Evolutionary conservation across 78 protist species (phyloP), one percentile per base, ranked within the genome.

Genomic region (Cavenderia fasciculata): DNA sequence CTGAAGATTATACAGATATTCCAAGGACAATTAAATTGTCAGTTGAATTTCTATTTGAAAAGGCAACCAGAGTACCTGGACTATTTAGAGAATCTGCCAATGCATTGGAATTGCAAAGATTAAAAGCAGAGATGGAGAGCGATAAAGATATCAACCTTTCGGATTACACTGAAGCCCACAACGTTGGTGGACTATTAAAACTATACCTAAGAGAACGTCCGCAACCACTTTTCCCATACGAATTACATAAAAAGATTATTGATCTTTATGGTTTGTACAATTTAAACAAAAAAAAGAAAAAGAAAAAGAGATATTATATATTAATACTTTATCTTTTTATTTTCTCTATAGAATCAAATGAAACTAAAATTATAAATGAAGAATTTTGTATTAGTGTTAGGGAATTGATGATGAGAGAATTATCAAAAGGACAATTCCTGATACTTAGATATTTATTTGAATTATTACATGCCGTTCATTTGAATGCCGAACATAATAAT

Each of bases 51-150:
- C 33, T 82, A 27, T 82, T 82, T 82, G 90, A 82, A 33, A 82
- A 82, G 19, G 69, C 62, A 36, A 38, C 66, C 40, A 65, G 38
- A 0, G 43, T 40, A 51, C 68, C 65, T 19, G 88, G 88, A 10
- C 19, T 78, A 14, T 82, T 82, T 49, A 82, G 90, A 56, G 90
- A 82, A n/a, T 68, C 78, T 56, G 69, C 90, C 8, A 82, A 82
- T 41, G 63, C 78, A 38, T 21, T 82, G 11, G 90, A 68, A 27
- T 43, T 82, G 8, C 90, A 82, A 43, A 47, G 65, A 43, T 43
- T 82, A n/a, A 36, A 65, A 41, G 59, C 41, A 40, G 6, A 33
- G 1, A 44, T 82, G 16, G 90, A 49, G 52, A 62, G 44, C 7
- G 59, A 41, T 27, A 70, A 69, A 7, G 90, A 82, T 18, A 56